Base-by-base conservation (phyloP, 352 stramenopile genomes). In the Phytophthora uliginosa region DNA sequence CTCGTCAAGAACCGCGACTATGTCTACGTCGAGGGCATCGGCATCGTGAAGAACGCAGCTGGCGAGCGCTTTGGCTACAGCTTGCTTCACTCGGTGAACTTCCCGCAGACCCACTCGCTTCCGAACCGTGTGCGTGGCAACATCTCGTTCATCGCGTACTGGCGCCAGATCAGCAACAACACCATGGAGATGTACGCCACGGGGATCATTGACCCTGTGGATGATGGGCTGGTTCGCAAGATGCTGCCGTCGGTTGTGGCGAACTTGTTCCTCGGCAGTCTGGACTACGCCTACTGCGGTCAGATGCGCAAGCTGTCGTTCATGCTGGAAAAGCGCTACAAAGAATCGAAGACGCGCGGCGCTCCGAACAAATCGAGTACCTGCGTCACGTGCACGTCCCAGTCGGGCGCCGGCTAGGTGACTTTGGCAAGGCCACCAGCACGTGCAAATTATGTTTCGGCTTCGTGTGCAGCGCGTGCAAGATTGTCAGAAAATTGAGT, bases 401-500 rank as follows among this genome's bases (percentile, higher is more conserved):
- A 47, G 13, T 47, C 15, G 38, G 38, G 15, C 38, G 38, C 15
- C 38, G 38, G 4, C 38, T 47, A 18, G 38, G 38, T 8, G 38
- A 47, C 38, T 47, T 47, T 47, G 38, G 38, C 12, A 47, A 22
- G 42, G 4, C 42, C 18, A 15, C 8, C 15, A n/a, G 38, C 4
- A 47, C 38, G 4, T 47, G 15, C 2, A 47, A 47, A n/a, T 47
- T 47, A 20, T 47, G 38, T n/a, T 20, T 47, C 15, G 38, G 15
- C 38, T 47, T 47, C 17, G 38, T 47, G 38, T 47, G 38, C 17
- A 47, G 38, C n/a, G 58, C 58, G 6, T 65, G 58, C 45, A 56
- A 65, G 26, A 65, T 65, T 28, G 58, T 65, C 42, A 31, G 58
- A 15, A 65, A 56, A 13, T 36, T 65, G 58, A 65, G 24, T n/a